A percentile compares a stretch with the other conserved stretches of the same genome.
Evolutionary conservation across 305 asterid species (phyloP).

Genomic region (Lippia alba): DNA sequence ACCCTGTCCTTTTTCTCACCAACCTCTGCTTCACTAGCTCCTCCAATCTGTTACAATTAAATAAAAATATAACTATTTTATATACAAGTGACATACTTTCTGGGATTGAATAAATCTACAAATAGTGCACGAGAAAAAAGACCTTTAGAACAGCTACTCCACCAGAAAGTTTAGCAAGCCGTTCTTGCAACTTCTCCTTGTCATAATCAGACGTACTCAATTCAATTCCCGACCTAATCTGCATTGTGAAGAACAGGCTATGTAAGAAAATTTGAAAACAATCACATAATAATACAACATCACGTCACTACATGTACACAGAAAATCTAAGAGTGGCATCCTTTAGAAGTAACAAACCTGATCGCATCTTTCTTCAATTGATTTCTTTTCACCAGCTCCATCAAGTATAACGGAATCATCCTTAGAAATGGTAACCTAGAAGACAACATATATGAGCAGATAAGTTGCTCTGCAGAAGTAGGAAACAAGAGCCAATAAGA

Average conservation of each 20-base stretch:
- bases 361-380: conserved; percentile 88
- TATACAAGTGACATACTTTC: neutral
- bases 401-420: conserved; percentile 88
- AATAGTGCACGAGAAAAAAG: neutral
- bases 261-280: neutral
- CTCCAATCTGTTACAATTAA: conserved; percentile 62
- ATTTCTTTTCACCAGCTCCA: conserved; percentile 87
- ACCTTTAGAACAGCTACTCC: conserved; percentile 88
- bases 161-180: conserved; percentile 88
- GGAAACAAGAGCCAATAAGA: neutral
- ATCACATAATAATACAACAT: neutral
- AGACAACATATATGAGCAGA: neutral
- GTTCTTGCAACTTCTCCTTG: conserved; percentile 92
- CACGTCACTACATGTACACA: neutral
- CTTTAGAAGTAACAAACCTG: conserved; percentile 52
- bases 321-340: neutral
- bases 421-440: conserved; percentile 71
- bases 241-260: conserved; percentile 24
- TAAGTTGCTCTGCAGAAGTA: neutral
- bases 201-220: conserved; percentile 86
- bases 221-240: conserved; percentile 82
- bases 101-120: neutral
- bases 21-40: conserved; percentile 91
- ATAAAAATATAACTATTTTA: neutral
- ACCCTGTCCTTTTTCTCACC: conserved; percentile 91